Evolutionary conservation across 306 rosid species (phyloP).

Genomic region (Heteromeles arbutifolia): DNA sequence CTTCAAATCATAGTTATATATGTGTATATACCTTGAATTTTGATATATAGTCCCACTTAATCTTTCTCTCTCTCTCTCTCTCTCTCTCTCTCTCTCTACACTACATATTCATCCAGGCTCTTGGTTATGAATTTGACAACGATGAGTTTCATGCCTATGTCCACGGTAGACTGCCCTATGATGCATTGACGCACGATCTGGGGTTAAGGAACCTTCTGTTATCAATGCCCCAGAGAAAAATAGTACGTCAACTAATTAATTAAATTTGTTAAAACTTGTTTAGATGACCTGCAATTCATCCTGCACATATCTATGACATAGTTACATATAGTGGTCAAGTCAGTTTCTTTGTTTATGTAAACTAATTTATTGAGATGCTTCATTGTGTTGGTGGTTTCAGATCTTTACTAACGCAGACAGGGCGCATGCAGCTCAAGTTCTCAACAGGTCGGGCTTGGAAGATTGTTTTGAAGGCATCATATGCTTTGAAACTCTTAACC

Average conservation of each 20-base stretch:
- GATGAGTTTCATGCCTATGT: slow-evolving; percentile 69
- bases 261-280: no score
- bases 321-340: no score
- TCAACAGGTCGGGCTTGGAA: slow-evolving; percentile 55
- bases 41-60: neutral
- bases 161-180: slow-evolving; percentile 78
- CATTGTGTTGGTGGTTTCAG: slow-evolving; percentile 32
- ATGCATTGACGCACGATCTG: slow-evolving; percentile 55
- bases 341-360: neutral
- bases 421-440: slow-evolving; percentile 60
- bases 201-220: slow-evolving; percentile 71
- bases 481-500: slow-evolving; percentile 89
- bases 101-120: slow-evolving; percentile 30
- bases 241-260: slow-evolving; percentile 35
- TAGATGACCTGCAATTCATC: neutral
- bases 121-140: slow-evolving; percentile 65
- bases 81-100: neutral
- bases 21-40: neutral
- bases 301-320: no score
- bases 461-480: slow-evolving; percentile 79
- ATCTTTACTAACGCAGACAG: slow-evolving; percentile 79
- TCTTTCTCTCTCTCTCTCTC: neutral
- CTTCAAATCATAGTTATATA: neutral
- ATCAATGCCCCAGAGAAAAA: slow-evolving; percentile 83
- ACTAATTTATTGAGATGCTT: neutral